These are phyloP conservation scores for Brettanomyces custersianus DNA, from an alignment of 805 yeast species.

Conservation along the genomic window DNA sequence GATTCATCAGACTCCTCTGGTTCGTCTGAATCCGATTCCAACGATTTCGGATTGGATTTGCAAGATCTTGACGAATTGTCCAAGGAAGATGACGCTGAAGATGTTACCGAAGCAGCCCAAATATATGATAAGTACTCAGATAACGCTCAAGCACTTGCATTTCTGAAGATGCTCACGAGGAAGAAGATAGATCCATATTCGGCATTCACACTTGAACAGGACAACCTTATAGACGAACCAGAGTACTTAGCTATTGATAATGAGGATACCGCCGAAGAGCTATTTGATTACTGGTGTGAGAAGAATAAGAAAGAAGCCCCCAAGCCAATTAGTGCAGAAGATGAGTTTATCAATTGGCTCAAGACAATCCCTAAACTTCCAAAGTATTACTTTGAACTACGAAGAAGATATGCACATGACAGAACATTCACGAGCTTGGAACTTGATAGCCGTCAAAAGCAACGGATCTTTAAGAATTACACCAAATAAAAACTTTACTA, in stretches of 20 bases:
- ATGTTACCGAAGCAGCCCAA: background rate
- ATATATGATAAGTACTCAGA: background rate
- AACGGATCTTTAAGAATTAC: too few species aligned
- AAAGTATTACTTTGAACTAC: conserved; percentile 22
- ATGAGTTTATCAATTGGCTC: conserved; percentile 5
- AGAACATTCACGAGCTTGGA: background rate
- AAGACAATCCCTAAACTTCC: conserved; percentile 6
- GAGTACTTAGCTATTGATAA: conserved; percentile 15
- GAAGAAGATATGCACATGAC: conserved; percentile 11
- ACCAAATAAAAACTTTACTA: too few species aligned
- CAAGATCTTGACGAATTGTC: conserved; percentile 11
- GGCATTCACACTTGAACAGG: conserved; percentile 14
- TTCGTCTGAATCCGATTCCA: conserved; percentile 1
- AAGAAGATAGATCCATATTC: conserved; percentile 8
- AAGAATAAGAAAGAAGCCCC: background rate
- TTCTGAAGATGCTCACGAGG: conserved; percentile 6
- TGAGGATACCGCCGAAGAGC: conserved; percentile 10
- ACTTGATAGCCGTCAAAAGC: background rate
- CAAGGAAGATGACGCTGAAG: conserved; percentile 1
- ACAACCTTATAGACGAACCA: conserved; percentile 13
- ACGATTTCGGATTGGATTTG: conserved; percentile 8
- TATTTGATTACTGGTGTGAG: conserved; percentile 18
- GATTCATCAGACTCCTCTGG: background rate
- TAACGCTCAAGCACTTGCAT: background rate
- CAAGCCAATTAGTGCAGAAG: background rate